Percentiles rank a stretch among this genome's conserved stretches.
These are phyloP conservation scores for Capsicum chinense DNA, from an alignment of 257 asterid species.

Conservation along the genomic window DNA sequence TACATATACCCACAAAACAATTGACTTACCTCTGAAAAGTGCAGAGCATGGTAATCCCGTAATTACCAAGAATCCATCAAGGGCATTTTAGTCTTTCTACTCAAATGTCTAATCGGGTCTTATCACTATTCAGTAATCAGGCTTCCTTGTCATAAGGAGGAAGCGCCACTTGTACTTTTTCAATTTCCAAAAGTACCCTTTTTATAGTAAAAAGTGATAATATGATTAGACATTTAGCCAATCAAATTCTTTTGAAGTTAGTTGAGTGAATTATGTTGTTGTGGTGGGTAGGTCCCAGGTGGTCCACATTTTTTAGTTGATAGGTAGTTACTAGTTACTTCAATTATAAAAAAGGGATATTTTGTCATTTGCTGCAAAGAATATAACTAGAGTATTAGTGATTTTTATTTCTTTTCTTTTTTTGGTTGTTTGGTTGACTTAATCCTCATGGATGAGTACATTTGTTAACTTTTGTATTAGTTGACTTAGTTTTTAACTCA, in stretches of 20 bases:
- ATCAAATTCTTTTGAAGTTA: slow-evolving; percentile 27
- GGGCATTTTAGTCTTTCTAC: neutral
- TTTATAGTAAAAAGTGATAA: neutral
- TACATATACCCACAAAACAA: neutral
- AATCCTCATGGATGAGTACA: neutral
- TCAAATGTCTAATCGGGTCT: neutral
- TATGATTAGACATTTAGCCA: neutral
- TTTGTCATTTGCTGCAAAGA: slow-evolving; percentile 29
- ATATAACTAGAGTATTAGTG: neutral
- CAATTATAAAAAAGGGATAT: slow-evolving; percentile 25
- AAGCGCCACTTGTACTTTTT: slow-evolving; percentile 12
- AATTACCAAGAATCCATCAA: no score
- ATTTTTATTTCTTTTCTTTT: neutral
- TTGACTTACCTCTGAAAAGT: neutral
- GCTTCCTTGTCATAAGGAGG: slow-evolving; percentile 16
- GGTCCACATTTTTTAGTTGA: neutral
- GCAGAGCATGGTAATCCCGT: neutral
- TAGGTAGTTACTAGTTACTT: slow-evolving; percentile 27
- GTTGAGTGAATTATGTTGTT: slow-evolving; percentile 15
- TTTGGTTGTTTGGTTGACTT: neutral
- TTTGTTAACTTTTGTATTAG: neutral
- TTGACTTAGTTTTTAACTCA: slow-evolving; percentile 23
- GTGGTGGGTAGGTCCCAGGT: neutral
- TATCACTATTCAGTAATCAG: neutral
- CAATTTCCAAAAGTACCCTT: neutral